Base-by-base conservation (phyloP, 2,329 filamentous ascomycete genomes). In the Ascochyta viciae-villosae region DNA sequence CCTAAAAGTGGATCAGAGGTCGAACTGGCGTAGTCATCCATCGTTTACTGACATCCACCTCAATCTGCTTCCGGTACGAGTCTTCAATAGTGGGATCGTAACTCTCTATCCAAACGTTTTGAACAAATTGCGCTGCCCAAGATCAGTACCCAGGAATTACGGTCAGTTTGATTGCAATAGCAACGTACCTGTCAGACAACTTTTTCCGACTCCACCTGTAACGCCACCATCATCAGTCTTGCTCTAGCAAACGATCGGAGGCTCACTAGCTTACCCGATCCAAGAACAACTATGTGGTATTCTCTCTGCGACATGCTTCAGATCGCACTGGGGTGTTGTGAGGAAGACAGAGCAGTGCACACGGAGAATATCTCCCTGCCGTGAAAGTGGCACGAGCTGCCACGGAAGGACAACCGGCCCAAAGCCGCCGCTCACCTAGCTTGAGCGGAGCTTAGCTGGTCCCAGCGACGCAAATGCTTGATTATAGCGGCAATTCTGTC, bases 61-160 rank as follows among this genome's bases (percentile, higher is more conserved):
- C 82, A 53, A 86, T 81, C 39, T 82, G 79, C 68, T 86, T 87
- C 39, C 83, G 77, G 64, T 86, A 86, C 12, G 83, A 85, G 67
- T 87, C 84, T 68, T 87, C 84, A 62, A 87, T 86, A 8, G 84
- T 87, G 2, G 84, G 84, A 71, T 87, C 84, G 72, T 87, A 87
- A 62, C 82, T 83, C 77, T 96, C 92, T 73, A 96, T 94, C 90
- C 92, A 96, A 68, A 96, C 89, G 79, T 95, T 93, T 77, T 95
- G 91, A 48, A 96, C 92, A 71, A 96, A 96, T 82, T 96, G 92
- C 70, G 92, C 92, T 77, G 53, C 47, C 34, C 15, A 22, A 31
- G 12, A 59, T 73, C 43, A 72, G 67, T 55, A 26, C 29, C 35
- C 42, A 34, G 26, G 41, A 19, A 39, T 52, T 15, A 29, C 24